phyloP scores from a whole-genome alignment of 768 basidiomycete species.

The Tulasnella sp. region DNA sequence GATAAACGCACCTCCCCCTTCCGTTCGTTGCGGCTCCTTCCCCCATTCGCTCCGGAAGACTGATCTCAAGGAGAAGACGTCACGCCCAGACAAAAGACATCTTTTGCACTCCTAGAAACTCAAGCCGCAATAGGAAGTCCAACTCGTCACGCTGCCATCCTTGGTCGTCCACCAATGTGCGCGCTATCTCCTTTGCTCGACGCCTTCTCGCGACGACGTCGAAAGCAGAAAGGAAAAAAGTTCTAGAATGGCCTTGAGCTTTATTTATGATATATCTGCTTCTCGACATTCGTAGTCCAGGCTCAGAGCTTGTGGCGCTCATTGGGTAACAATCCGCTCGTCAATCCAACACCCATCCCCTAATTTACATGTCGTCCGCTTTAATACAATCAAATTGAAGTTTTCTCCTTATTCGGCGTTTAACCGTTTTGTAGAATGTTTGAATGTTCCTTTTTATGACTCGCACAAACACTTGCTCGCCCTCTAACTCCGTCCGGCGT shows the following conservation, averaged over 20 bases:
- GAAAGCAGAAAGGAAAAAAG: not conserved
- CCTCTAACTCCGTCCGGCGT: not conserved
- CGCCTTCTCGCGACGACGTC: not conserved
- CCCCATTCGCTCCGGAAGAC: not conserved
- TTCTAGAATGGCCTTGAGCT: not conserved
- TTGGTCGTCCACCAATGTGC: not conserved
- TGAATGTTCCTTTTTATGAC: not conserved
- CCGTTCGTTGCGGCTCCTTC: not conserved
- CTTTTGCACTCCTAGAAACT: not conserved
- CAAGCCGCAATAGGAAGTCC: not conserved
- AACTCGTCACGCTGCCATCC: not conserved
- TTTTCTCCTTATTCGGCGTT: too few relatives aligned
- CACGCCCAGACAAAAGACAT: not conserved
- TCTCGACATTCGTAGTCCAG: not conserved
- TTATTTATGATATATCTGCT: not conserved
- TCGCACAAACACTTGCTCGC: not conserved
- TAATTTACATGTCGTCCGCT: not conserved
- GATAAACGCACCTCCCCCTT: not conserved
- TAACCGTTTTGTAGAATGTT: too few relatives aligned
- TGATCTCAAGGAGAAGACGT: not conserved
- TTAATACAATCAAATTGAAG: too few relatives aligned
- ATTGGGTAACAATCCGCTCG: too few relatives aligned
- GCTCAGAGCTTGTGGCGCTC: not conserved
- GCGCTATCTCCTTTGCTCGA: conserved; percentile 4
- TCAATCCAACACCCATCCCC: not conserved